Conservation (phyloP, 2,329 filamentous ascomycete genomes). For the Simplicillium sp. region DNA sequence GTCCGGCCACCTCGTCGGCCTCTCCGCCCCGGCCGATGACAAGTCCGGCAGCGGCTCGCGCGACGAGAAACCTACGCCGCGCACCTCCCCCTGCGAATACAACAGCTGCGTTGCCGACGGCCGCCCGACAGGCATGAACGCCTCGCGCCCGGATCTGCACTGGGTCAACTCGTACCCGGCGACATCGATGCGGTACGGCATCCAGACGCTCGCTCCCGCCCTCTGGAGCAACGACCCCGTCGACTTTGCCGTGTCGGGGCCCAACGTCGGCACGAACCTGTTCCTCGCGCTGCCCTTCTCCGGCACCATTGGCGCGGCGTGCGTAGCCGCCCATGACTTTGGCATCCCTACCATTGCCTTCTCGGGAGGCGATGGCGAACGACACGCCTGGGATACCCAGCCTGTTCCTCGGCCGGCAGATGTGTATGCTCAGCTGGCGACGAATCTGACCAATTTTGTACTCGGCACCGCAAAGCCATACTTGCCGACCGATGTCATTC, state of each 20-base stretch:
- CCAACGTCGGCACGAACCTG: slow-evolving; percentile 51
- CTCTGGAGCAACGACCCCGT: slow-evolving; percentile 42
- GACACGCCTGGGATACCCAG: slow-evolving; percentile 41
- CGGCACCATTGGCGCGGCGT: slow-evolving; percentile 58
- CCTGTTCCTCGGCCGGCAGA: slow-evolving; percentile 43
- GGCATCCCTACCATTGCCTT: slow-evolving; percentile 61
- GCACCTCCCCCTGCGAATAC: slow-evolving; percentile 47
- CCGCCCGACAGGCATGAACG: slow-evolving; percentile 47
- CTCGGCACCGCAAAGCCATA: slow-evolving; percentile 50
- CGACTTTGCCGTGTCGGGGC: slow-evolving; percentile 56
- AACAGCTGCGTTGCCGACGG: slow-evolving; percentile 49
- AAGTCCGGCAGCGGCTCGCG: slow-evolving; percentile 50
- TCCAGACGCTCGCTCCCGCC: slow-evolving; percentile 42
- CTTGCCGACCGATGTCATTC: slow-evolving; percentile 47
- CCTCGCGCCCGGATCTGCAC: slow-evolving; percentile 48
- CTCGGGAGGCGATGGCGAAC: slow-evolving; percentile 41
- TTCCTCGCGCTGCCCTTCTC: slow-evolving; percentile 48
- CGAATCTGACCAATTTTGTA: slow-evolving; percentile 46
- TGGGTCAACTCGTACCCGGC: slow-evolving; percentile 65
- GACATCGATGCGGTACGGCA: slow-evolving; percentile 54
- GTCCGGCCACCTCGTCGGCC: slow-evolving; percentile 50
- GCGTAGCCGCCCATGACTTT: slow-evolving; percentile 41
- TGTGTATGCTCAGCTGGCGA: slow-evolving; percentile 56
- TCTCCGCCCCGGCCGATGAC: slow-evolving; percentile 59
- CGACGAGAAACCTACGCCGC: slow-evolving; percentile 32